Conservation (phyloP, 2,329 filamentous ascomycete species). For the Cladophialophora psammophila region DNA sequence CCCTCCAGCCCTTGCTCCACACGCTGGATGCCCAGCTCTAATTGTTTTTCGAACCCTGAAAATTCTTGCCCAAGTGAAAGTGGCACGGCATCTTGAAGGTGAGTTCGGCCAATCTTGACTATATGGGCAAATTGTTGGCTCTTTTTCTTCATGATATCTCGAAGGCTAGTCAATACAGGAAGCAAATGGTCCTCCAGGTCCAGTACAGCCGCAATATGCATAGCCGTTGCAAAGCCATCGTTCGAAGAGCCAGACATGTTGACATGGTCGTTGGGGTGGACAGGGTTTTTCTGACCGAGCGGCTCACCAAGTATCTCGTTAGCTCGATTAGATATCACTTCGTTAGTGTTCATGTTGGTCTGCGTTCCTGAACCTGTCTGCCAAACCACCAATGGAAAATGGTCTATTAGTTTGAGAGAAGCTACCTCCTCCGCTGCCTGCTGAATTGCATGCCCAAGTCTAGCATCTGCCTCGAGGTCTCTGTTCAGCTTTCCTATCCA, state of each 20-base stretch:
- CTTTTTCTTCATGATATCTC: conserved; percentile 85
- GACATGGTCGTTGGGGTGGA: conserved; percentile 99
- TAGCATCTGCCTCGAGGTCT: conserved; percentile 46
- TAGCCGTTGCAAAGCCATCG: conserved; percentile 98
- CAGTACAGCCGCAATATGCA: conserved; percentile 97
- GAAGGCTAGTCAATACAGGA: conserved; percentile 81
- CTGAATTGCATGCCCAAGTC: conserved; percentile 90
- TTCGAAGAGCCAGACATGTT: conserved; percentile 99
- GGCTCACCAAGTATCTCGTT: conserved; percentile 95
- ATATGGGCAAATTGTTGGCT: conserved; percentile 87
- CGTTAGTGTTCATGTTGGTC: conserved; percentile 99
- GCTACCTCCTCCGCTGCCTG: conserved; percentile 93
- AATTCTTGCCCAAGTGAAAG: conserved; percentile 97
- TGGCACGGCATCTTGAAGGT: conserved; percentile 96
- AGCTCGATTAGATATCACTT: conserved; percentile 98
- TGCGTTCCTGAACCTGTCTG: conserved; percentile 98
- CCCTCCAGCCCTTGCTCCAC: conserved; percentile 83
- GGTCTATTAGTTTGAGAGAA: conserved; percentile 88
- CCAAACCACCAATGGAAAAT: conserved; percentile 99
- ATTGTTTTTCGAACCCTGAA: conserved; percentile 93
- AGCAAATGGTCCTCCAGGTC: conserved; percentile 87
- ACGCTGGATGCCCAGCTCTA: conserved; percentile 87
- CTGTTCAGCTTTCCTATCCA: background rate
- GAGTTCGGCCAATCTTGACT: conserved; percentile 98
- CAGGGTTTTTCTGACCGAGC: conserved; percentile 97